These are phyloP conservation scores for Leishmania mexicana DNA, from an alignment of 208 protist genomes.

Conservation along the genomic window DNA sequence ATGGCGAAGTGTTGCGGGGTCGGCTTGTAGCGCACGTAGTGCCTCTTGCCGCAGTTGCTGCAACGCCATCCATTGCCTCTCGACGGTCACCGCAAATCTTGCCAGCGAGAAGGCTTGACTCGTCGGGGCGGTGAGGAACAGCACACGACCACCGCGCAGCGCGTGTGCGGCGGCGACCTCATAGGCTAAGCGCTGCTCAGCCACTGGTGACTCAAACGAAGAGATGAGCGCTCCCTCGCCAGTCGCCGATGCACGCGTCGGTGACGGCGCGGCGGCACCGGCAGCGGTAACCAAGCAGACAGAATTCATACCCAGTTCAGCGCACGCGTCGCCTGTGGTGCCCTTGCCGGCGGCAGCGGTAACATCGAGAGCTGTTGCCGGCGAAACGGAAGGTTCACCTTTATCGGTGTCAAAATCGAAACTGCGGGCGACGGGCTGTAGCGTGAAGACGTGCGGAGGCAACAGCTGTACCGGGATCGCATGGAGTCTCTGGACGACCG, in stretches of 20 bases:
- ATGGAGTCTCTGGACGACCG: conserved; percentile 53
- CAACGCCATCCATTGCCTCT: conserved; percentile 32
- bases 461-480: conserved; percentile 51
- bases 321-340: conserved; percentile 3
- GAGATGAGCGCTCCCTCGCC: background rate
- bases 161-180: conserved; percentile 50
- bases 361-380: background rate
- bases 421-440: background rate
- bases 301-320: conserved; percentile 16
- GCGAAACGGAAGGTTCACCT: background rate
- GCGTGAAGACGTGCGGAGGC: conserved; percentile 33
- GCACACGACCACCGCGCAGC: conserved; percentile 48
- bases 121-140: conserved; percentile 48
- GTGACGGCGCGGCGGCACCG: background rate
- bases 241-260: background rate
- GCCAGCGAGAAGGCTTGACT: conserved; percentile 39
- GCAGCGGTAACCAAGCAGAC: conserved; percentile 19
- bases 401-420: background rate
- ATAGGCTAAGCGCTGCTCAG: conserved; percentile 22
- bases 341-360: background rate
- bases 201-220: background rate
- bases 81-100: conserved; percentile 41
- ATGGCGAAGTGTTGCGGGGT: background rate
- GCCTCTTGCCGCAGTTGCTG: background rate
- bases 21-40: background rate